Evolutionary conservation across 352 stramenopile species (phyloP), one percentile per base, ranked within the genome.

Genomic region (Pythium diclinum): DNA sequence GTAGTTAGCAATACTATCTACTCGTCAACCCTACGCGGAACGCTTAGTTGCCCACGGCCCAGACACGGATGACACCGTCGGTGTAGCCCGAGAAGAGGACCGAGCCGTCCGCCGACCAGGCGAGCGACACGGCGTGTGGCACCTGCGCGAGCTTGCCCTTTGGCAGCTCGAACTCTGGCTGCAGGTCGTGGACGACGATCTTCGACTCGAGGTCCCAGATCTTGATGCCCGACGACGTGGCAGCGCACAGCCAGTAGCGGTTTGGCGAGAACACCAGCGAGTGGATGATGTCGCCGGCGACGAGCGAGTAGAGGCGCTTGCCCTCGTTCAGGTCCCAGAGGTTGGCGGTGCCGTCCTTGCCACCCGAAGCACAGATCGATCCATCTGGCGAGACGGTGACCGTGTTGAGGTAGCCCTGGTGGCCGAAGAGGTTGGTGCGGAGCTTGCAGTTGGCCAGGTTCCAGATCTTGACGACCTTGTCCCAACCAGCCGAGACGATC

Each of bases 381-480:
- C 98, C 98, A 92, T 99, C 98, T 8, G 98, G 98, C 58, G 96
- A 99, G 57, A 99, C 97, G 55, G 97, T 99, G 34, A 99, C 97
- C 59, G 97, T 99, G 96, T 99, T 99, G 47, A 99, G 85, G 93
- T 99, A 99, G 71, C 96, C 97, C 62, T 91, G 91, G 92, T 99
- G 97, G 81, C 98, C 98, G 76, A 99, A 96, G 21, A 99, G 84
- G 87, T 99, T 98, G 64, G 95, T 99, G 78, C 96, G 94, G 66
- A 99, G 95, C 83, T 99, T 99, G 95, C 97, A 99, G 93, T 99
- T 99, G 68, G 91, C 96, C 44, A 97, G 67, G 82, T 97, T 97
- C 97, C 97, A 99, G 66, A 99, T 98, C 94, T 99, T 99, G 33
- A 99, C 98, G 44, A 99, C 88, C 81, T 98, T 98, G 87, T 99